Evolutionary conservation across 1,284 basidiomycete species (phyloP).

Genomic region (Fomitopsis palustris): DNA sequence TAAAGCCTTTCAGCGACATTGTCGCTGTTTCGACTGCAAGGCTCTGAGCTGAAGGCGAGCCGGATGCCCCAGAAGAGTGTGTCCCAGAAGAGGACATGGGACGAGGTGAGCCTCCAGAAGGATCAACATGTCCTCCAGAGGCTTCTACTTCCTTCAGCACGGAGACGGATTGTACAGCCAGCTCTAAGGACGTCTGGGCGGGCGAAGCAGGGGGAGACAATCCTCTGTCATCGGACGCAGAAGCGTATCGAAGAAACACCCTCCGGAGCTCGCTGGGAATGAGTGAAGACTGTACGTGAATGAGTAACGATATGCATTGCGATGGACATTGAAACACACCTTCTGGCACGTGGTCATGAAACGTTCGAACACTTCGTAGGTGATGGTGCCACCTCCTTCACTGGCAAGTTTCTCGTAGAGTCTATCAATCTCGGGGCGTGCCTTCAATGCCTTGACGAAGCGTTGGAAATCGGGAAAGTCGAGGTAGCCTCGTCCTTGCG

Average conservation of each 20-base stretch:
- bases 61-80: conserved; percentile 8
- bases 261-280: conserved; percentile 41
- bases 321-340: conserved; percentile 31
- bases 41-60: conserved; percentile 12
- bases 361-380: conserved; percentile 52
- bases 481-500: conserved; percentile 60
- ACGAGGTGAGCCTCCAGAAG: background rate
- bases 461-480: conserved; percentile 83
- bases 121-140: background rate
- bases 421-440: conserved; percentile 74
- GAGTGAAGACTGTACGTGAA: conserved; percentile 41
- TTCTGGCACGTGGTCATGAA: conserved; percentile 73
- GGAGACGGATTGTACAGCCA: conserved; percentile 16
- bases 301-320: background rate
- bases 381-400: conserved; percentile 40
- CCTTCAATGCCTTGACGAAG: conserved; percentile 85
- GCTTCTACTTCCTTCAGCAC: conserved; percentile 1
- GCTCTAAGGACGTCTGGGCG: conserved; percentile 23
- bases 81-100: conserved; percentile 12
- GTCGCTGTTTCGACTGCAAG: conserved; percentile 21
- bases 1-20: conserved; percentile 63
- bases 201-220: conserved; percentile 15
- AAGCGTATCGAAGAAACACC: conserved; percentile 56
- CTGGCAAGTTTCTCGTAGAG: conserved; percentile 56
- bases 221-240: conserved; percentile 15